phyloP scores from a whole-genome alignment of 225 moss, liverwort and hornwort species.

The Bryum argenteum region DNA sequence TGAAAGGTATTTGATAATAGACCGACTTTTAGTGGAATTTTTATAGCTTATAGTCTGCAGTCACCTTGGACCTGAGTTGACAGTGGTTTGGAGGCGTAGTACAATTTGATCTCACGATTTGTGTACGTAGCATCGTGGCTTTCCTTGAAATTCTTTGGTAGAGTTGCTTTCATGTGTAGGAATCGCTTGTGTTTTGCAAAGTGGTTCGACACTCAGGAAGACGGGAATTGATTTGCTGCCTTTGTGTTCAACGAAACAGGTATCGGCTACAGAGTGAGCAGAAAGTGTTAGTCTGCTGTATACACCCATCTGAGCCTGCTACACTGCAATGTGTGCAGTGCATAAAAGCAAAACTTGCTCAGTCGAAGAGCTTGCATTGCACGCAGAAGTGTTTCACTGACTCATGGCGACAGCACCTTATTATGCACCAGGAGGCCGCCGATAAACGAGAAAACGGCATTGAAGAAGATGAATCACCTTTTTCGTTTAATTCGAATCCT shows the following conservation, averaged over 20 bases:
- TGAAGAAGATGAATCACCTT: conserved; percentile 78
- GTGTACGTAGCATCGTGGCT: not conserved
- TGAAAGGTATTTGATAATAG: conserved; percentile 5
- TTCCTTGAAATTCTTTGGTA: not conserved
- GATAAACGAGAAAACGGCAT: conserved; percentile 90
- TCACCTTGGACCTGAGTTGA: no score
- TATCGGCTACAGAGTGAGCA: conserved; percentile 96
- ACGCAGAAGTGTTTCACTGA: conserved; percentile 92
- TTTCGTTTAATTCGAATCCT: conserved; percentile 47
- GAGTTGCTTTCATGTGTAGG: not conserved
- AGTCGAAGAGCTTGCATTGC: conserved; percentile 94
- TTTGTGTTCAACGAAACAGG: conserved; percentile 62
- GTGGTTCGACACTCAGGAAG: conserved; percentile 2
- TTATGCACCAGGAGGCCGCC: conserved; percentile 90
- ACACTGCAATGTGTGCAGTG: conserved; percentile 97
- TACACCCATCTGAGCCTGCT: conserved; percentile 92
- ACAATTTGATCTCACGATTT: not conserved
- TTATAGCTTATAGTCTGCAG: conserved; percentile 3
- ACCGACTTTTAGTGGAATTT: not conserved
- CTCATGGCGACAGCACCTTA: conserved; percentile 92
- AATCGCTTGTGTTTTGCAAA: conserved; percentile 6
- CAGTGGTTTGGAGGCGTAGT: no score
- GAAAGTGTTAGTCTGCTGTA: conserved; percentile 85
- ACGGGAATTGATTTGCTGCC: conserved; percentile 32
- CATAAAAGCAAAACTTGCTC: conserved; percentile 79